Evolutionary conservation across 352 stramenopile genomes (phyloP).

Genomic region (Phytophthora podocarpi): DNA sequence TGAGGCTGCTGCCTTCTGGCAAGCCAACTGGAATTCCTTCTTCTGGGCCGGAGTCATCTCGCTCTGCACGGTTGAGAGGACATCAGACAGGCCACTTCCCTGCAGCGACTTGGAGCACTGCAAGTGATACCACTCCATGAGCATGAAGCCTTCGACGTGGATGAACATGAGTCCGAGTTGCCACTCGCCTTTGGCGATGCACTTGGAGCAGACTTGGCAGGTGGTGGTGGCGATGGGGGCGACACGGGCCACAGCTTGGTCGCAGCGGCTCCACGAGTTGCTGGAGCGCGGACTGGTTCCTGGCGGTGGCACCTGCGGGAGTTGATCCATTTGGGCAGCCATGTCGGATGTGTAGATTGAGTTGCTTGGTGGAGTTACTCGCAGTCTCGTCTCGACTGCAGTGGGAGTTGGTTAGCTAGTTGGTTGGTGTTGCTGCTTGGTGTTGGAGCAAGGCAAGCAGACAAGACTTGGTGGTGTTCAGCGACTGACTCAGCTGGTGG

Average conservation of each 20-base stretch:
- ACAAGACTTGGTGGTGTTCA: constrained; percentile 22
- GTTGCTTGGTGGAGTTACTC: constrained; percentile 23
- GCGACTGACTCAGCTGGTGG: background rate
- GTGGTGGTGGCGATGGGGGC: constrained; percentile 78
- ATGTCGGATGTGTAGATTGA: constrained; percentile 35
- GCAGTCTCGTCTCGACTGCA: constrained; percentile 18
- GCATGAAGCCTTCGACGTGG: constrained; percentile 87
- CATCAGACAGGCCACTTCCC: constrained; percentile 48
- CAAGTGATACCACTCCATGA: constrained; percentile 88
- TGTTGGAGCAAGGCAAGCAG: background rate
- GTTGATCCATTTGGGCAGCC: constrained; percentile 49
- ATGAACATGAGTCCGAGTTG: constrained; percentile 87
- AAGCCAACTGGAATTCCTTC: constrained; percentile 56
- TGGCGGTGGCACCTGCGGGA: constrained; percentile 35
- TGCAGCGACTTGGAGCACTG: constrained; percentile 62
- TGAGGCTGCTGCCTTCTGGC: constrained; percentile 27
- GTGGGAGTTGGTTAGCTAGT: no score
- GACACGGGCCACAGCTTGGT: constrained; percentile 77
- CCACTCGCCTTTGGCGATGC: constrained; percentile 68
- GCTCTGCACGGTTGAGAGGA: constrained; percentile 64
- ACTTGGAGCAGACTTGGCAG: constrained; percentile 71
- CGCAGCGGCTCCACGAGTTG: constrained; percentile 77
- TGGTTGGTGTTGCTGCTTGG: background rate
- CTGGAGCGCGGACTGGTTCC: constrained; percentile 48
- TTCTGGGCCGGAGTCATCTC: constrained; percentile 68